Conservation (phyloP, 495 filamentous ascomycete species). For the Penicillium atrosanguineum region DNA sequence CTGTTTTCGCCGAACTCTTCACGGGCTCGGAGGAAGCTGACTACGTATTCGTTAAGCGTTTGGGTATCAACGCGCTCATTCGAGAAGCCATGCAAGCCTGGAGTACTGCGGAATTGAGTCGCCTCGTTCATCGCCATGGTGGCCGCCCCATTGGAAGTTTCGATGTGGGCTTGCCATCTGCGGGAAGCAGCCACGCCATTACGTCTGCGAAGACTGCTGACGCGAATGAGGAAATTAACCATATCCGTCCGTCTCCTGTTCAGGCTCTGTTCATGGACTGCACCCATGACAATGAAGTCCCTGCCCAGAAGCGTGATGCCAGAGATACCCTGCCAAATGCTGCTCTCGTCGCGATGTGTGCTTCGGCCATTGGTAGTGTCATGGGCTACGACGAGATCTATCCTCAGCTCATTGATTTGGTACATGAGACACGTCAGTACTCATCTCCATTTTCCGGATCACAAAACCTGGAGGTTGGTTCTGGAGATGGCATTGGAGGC, state of each 20-base stretch:
- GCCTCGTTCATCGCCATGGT: conserved; percentile 90
- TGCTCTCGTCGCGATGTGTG: conserved; percentile 92
- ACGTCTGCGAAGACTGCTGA: conserved; percentile 38
- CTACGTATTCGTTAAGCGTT: conserved; percentile 87
- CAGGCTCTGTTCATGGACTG: conserved; percentile 99
- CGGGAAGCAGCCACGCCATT: conserved; percentile 41
- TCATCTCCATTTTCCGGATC: conserved; percentile 64
- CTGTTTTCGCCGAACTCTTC: conserved; percentile 94
- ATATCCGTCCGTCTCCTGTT: conserved; percentile 75
- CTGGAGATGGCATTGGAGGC: conserved; percentile 75
- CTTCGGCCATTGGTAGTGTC: conserved; percentile 88
- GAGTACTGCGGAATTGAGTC: conserved; percentile 88
- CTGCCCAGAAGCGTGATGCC: conserved; percentile 92
- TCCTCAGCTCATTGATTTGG: conserved; percentile 84
- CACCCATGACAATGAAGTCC: conserved; percentile 97
- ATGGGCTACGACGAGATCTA: conserved; percentile 99
- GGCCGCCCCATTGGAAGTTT: conserved; percentile 96
- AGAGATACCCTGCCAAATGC: conserved; percentile 95
- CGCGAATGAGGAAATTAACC: conserved; percentile 59
- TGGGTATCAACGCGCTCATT: conserved; percentile 87
- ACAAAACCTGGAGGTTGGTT: conserved; percentile 52
- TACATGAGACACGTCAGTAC: conserved; percentile 82
- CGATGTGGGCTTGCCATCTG: conserved; percentile 64
- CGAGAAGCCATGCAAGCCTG: conserved; percentile 98
- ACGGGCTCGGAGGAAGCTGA: conserved; percentile 95